Evolutionary conservation across 2,329 filamentous ascomycete genomes (phyloP), one percentile per base, ranked within the genome.

Genomic region (Teratosphaeria viscida): DNA sequence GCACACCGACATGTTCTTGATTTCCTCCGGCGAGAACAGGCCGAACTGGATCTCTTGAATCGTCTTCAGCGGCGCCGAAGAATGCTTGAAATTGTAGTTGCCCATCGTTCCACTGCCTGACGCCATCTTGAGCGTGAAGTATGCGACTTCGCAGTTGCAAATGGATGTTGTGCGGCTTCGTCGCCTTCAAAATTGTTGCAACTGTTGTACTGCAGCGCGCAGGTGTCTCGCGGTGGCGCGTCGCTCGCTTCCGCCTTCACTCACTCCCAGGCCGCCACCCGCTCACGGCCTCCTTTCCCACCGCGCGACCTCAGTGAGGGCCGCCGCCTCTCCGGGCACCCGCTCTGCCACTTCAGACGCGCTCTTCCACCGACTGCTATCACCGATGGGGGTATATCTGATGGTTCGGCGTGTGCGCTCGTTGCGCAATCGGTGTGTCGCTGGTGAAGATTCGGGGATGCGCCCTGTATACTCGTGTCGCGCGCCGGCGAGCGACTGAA

Each of bases 11-110:
- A 97, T 95, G 71, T 88, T 92, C 81, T 99, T 97, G 77, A 97
- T 96, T 80, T 99, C 95, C 75, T 99, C 94, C 29, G 94, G 94
- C 39, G 94, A 95, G 76, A 99, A 85, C 73, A 99, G 84, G 73
- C 94, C 94, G 74, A 99, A 99, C 81, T 99, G 95, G 70, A 99
- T 96, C 82, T 99, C 95, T 82, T 96, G 88, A 71, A 99, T 92
- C 67, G 89, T 95, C 82, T 94, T 92, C 83, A 97, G 83, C 76
- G 92, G 92, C 84, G 89, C 92, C 83, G 89, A 92, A 75, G 90
- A 96, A 78, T 91, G 90, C 72, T 88, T 82, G 73, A 96, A 96
- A 73, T 95, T 95, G 67, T 92, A 86, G 78, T 95, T 59, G 35
- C 57, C 57, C 19, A 32, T 34, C 16, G 39, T 53, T 37, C 43